A percentile compares a stretch with the other conserved stretches of the same genome.
Conservation (phyloP, 2,329 filamentous ascomycete genomes). For the Colletotrichum echinochloae region DNA sequence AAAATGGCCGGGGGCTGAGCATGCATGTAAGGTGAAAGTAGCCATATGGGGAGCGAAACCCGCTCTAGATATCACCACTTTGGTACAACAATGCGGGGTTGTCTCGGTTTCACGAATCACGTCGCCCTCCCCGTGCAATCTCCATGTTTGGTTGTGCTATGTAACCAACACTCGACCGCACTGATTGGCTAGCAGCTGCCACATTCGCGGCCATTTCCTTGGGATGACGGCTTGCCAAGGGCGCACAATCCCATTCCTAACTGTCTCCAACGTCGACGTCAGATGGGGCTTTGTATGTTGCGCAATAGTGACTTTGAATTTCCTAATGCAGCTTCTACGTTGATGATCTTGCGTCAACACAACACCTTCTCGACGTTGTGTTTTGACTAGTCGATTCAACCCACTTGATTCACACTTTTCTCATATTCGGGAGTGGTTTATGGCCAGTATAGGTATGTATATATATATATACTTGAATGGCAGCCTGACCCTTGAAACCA, state of each 20-base stretch:
- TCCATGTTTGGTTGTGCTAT: neutral
- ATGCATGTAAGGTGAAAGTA: neutral
- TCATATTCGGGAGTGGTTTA: neutral
- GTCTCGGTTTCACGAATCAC: neutral
- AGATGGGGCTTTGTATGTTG: neutral
- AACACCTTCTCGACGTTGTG: too few relatives aligned
- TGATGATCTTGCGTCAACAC: too few relatives aligned
- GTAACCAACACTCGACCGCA: neutral
- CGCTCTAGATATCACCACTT: neutral
- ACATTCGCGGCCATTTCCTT: neutral
- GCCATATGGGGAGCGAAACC: neutral
- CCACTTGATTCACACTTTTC: neutral
- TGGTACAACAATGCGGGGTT: neutral
- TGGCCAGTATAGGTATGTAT: neutral
- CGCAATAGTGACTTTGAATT: neutral
- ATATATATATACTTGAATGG: too few relatives aligned
- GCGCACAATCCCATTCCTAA: too few relatives aligned
- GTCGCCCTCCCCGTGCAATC: too few relatives aligned
- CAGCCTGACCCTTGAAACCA: neutral
- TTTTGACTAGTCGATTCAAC: neutral
- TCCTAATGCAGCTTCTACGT: too few relatives aligned
- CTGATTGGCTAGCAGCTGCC: neutral
- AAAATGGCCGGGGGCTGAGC: neutral
- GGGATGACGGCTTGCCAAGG: neutral
- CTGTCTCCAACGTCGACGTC: neutral